A percentile compares a stretch with the other conserved stretches of the same genome.
phyloP scores from a whole-genome alignment of 2,329 filamentous ascomycete species.

The Cladorrhinum sp. region DNA sequence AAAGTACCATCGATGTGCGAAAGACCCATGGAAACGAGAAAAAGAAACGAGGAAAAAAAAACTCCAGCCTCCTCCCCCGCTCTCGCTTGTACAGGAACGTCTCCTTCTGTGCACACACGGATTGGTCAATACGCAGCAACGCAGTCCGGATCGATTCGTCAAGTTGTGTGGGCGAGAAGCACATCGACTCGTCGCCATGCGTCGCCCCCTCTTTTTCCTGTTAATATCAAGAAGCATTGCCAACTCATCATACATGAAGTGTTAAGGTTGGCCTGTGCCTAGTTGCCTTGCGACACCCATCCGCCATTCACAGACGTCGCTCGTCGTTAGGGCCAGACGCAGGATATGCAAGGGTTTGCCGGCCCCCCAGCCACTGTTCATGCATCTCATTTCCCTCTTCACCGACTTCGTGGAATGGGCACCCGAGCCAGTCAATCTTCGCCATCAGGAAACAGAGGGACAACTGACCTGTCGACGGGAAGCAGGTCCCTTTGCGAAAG shows the following conservation, averaged over 20 bases:
- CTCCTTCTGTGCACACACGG: constrained; percentile 12
- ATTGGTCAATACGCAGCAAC: constrained; percentile 9
- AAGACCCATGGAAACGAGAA: background rate
- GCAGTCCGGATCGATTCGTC: constrained; percentile 11
- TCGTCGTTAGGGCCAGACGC: constrained; percentile 31
- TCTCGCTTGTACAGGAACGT: constrained; percentile 18
- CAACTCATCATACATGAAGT: constrained; percentile 73
- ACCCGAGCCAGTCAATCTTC: constrained; percentile 31
- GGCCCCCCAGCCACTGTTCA: constrained; percentile 40
- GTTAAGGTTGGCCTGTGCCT: constrained; percentile 41
- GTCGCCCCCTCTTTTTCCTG: constrained; percentile 14
- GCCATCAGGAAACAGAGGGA: constrained; percentile 12
- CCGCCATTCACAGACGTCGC: constrained; percentile 34
- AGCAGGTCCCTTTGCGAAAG: background rate
- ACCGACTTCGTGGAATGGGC: constrained; percentile 41
- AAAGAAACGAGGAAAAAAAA: background rate
- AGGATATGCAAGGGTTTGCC: constrained; percentile 35
- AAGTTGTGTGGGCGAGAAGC: constrained; percentile 8
- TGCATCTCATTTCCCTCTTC: constrained; percentile 44
- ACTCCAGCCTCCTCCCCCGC: constrained; percentile 15
- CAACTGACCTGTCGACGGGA: background rate
- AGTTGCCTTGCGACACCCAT: constrained; percentile 37
- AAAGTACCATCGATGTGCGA: background rate
- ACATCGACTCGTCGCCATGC: constrained; percentile 14
- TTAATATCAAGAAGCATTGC: constrained; percentile 62